Evolutionary conservation across 2,329 filamentous ascomycete genomes (phyloP).

Genomic region (Spiromastix sp.): DNA sequence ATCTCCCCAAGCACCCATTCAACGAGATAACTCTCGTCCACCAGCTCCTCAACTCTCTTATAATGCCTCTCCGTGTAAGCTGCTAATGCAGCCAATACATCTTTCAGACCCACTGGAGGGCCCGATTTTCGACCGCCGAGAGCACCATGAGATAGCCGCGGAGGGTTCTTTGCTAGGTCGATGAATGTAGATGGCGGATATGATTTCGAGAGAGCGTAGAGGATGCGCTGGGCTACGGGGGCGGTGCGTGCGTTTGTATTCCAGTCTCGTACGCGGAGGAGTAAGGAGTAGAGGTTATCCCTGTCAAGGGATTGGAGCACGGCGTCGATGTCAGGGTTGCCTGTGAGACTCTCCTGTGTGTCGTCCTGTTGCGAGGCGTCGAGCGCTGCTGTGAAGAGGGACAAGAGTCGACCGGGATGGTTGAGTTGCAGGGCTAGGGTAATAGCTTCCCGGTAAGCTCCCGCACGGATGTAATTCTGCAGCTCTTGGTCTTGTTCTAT

Average conservation of each 20-base stretch:
- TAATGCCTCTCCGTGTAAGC: slow-evolving; percentile 93
- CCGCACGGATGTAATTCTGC: slow-evolving; percentile 80
- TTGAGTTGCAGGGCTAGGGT: slow-evolving; percentile 86
- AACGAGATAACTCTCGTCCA: slow-evolving; percentile 88
- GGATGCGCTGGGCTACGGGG: slow-evolving; percentile 71
- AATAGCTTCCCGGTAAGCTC: slow-evolving; percentile 87
- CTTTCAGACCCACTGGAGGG: slow-evolving; percentile 52
- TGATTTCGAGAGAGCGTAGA: slow-evolving; percentile 67
- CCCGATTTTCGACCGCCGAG: slow-evolving; percentile 16
- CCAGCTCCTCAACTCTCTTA: slow-evolving; percentile 74
- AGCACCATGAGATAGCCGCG: slow-evolving; percentile 16
- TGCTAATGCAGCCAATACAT: slow-evolving; percentile 75
- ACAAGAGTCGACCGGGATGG: slow-evolving; percentile 77
- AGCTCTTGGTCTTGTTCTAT: slow-evolving; percentile 92
- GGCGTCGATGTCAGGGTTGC: slow-evolving; percentile 57
- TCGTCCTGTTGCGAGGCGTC: slow-evolving; percentile 34
- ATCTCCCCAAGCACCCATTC: slow-evolving; percentile 91
- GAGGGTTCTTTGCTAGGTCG: slow-evolving; percentile 42
- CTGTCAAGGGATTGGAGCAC: slow-evolving; percentile 70
- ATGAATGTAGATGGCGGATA: slow-evolving; percentile 73
- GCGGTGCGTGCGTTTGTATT: slow-evolving; percentile 90
- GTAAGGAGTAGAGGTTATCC: slow-evolving; percentile 73
- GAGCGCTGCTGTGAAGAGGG: slow-evolving; percentile 72
- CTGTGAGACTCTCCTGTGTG: slow-evolving; percentile 29
- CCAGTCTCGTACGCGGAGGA: slow-evolving; percentile 84